Evolutionary conservation across 257 asterid species (phyloP), one percentile per base, ranked within the genome.

Genomic region (Solanum habrochaites): DNA sequence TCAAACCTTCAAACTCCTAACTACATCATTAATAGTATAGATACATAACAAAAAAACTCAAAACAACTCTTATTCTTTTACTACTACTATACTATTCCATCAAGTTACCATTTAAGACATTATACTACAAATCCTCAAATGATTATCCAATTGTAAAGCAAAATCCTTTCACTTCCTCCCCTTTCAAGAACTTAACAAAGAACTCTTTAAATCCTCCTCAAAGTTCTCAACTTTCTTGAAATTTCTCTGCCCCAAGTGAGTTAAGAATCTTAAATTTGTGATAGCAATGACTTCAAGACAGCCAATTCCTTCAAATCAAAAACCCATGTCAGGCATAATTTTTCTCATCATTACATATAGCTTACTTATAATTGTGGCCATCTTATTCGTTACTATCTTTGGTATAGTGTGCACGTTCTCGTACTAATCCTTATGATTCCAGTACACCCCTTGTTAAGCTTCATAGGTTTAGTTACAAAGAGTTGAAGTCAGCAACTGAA

Each of bases 401-500:
- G 96, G 96, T 91, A 92, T 91, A 37, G 8, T 95, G 92, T 95
- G 62, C 98, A 88, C 89, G 94, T 87, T 93, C 98, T 12, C 89
- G 98, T 23, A 97, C 99, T 11, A 95, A 94, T 87, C 99, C 99
- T 3, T 94, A 91, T 85, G 99, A 96, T 81, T 91, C 95, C 31
- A 11, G 88, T 27, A 86, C 95, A 5, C 94, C 95, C 31, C 87
- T 92, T 62, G 89, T 92, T 86, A 94, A 93, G 93, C 98, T 97
- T 11, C 99, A 93, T 62, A 93, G 92, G 81, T 97, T 96, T 90
- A 88, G 90, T 52, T 94, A 92, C 95, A 93, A 75, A 37, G 98
- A 97, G 89, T 92, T 97, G 32, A 93, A 91, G 89, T 88, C 83
- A 32, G 99, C 99, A 23, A 96, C 99, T 64, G 89, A 90, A 86